Conservation (phyloP, 225 moss, liverwort and hornwort species). For the Sphagnum contortum region DNA sequence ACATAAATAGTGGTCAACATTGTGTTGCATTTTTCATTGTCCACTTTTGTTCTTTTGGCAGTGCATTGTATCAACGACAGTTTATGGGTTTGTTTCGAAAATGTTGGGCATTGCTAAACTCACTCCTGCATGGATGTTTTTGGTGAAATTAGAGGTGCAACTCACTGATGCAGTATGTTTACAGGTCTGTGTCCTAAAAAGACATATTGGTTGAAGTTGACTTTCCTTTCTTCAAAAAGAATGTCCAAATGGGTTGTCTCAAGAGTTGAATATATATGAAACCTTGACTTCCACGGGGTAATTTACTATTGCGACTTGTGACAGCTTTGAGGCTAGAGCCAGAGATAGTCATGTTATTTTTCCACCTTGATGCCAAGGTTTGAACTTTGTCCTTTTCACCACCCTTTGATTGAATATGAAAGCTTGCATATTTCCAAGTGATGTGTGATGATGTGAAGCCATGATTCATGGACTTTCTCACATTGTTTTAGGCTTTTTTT, state of each 20-base stretch:
- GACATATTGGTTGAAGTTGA: background rate
- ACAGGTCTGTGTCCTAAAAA: slow-evolving; percentile 35
- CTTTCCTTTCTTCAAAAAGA: background rate
- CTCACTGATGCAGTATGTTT: slow-evolving; percentile 63
- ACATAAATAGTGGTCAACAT: no score
- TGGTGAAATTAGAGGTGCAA: no score
- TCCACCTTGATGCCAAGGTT: slow-evolving; percentile 83
- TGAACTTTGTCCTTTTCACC: background rate
- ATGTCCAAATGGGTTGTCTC: no score
- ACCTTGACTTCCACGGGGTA: background rate
- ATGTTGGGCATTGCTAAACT: slow-evolving; percentile 33
- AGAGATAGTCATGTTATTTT: slow-evolving; percentile 49
- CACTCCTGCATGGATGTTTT: slow-evolving; percentile 30
- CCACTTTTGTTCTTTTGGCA: slow-evolving; percentile 25
- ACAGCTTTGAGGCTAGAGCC: slow-evolving; percentile 84
- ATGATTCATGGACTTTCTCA: no score
- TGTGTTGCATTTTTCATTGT: no score
- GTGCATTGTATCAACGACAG: slow-evolving; percentile 56
- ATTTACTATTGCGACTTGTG: slow-evolving; percentile 59
- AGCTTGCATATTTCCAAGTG: no score
- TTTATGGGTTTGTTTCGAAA: slow-evolving; percentile 37
- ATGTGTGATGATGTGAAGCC: no score
- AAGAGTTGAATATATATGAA: no score
- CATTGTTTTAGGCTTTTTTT: no score
- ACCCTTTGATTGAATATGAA: background rate